These are phyloP conservation scores for Geosmithia flava DNA, from an alignment of 2,329 filamentous ascomycete species.

Conservation along the genomic window DNA sequence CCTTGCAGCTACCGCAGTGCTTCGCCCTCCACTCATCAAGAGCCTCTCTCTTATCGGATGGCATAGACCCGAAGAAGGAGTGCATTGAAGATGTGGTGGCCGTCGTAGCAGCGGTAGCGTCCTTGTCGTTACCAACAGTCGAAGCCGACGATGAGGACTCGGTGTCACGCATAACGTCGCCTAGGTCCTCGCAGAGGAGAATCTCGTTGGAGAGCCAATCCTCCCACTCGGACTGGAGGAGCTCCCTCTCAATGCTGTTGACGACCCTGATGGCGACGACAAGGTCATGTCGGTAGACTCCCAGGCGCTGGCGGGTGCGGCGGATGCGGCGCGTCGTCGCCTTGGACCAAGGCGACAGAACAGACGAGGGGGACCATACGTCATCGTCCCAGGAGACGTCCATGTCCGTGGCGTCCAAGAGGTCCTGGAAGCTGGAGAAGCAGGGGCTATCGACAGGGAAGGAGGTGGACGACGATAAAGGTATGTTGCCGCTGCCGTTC, in stretches of 20 bases:
- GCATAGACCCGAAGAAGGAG: conserved; percentile 16
- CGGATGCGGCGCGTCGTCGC: conserved; percentile 54
- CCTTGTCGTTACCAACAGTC: conserved; percentile 5
- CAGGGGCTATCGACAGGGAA: conserved; percentile 40
- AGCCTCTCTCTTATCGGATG: conserved; percentile 17
- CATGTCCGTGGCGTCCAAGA: conserved; percentile 44
- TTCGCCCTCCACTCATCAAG: conserved; percentile 36
- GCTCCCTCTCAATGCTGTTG: conserved; percentile 78
- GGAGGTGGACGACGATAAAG: not conserved
- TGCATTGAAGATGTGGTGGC: conserved; percentile 7
- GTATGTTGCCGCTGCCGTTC: conserved; percentile 5
- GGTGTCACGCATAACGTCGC: conserved; percentile 24
- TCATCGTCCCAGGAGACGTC: conserved; percentile 36
- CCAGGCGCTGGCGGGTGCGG: conserved; percentile 71
- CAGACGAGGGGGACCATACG: conserved; percentile 11
- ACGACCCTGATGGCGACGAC: conserved; percentile 83
- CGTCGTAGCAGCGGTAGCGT: conserved; percentile 4
- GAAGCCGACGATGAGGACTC: conserved; percentile 6
- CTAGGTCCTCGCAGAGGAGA: conserved; percentile 55
- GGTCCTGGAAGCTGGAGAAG: conserved; percentile 48
- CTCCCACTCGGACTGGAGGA: conserved; percentile 82
- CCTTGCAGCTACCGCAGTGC: conserved; percentile 44
- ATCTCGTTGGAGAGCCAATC: conserved; percentile 80
- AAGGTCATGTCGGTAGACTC: conserved; percentile 76
- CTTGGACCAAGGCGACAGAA: conserved; percentile 35